Evolutionary conservation across 768 basidiomycete genomes (phyloP).

Genomic region (Suillus subalutaceus): DNA sequence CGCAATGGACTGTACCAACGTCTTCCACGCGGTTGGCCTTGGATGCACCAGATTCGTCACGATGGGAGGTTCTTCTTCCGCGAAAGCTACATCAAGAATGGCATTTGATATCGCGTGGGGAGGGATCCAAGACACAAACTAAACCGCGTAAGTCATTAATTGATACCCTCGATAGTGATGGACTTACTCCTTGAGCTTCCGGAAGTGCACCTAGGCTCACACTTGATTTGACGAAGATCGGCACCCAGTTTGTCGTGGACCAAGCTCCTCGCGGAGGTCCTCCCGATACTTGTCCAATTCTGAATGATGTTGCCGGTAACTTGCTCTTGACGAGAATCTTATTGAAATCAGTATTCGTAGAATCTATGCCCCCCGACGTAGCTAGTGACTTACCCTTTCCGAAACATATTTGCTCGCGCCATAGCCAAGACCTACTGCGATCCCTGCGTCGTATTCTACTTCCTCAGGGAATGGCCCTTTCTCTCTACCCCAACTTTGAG

Average conservation of each 20-base stretch:
- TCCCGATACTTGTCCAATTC: constrained; percentile 51
- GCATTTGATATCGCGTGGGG: constrained; percentile 17
- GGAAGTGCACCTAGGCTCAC: constrained; percentile 29
- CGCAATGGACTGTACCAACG: constrained; percentile 21
- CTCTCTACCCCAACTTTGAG: too few relatives aligned
- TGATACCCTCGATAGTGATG: not conserved
- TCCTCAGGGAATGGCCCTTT: too few relatives aligned
- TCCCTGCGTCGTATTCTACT: constrained; percentile 15
- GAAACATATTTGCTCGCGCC: constrained; percentile 48
- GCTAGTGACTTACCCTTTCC: constrained; percentile 35
- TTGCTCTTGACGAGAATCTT: constrained; percentile 43
- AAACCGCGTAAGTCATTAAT: not conserved
- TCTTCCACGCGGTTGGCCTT: constrained; percentile 21
- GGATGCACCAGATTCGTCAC: constrained; percentile 29
- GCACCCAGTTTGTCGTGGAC: constrained; percentile 50
- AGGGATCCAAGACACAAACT: constrained; percentile 26
- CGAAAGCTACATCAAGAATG: constrained; percentile 26
- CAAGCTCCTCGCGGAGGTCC: constrained; percentile 43
- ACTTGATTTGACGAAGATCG: constrained; percentile 42
- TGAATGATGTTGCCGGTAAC: constrained; percentile 38
- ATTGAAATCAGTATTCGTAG: not conserved
- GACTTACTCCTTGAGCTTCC: constrained; percentile 22
- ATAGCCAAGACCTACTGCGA: constrained; percentile 47
- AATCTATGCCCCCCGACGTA: not conserved
- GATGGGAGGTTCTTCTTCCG: constrained; percentile 7